These are phyloP conservation scores for Geotrichum macrosporum DNA, from an alignment of 1,139 yeast genomes.

Conservation along the genomic window DNA sequence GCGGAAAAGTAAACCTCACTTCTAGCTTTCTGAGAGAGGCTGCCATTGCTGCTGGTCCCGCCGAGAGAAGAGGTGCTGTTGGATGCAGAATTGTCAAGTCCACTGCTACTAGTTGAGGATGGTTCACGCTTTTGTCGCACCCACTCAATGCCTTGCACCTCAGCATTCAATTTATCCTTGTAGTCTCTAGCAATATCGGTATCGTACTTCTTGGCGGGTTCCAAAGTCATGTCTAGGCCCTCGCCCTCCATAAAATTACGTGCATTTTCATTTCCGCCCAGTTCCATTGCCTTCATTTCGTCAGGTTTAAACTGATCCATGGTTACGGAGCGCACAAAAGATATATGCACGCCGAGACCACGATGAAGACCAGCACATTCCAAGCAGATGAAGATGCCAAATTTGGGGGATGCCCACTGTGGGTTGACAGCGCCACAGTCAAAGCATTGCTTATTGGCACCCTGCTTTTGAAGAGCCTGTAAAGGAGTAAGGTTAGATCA, in stretches of 20 bases:
- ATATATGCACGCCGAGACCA: conserved; percentile 91
- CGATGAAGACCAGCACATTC: conserved; percentile 98
- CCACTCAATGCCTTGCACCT: conserved; percentile 70
- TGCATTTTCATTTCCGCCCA: conserved; percentile 87
- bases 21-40: conserved; percentile 47
- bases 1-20: conserved; percentile 81
- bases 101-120: conserved; percentile 24
- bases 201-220: conserved; percentile 73
- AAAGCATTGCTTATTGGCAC: conserved; percentile 74
- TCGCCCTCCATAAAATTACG: conserved; percentile 68
- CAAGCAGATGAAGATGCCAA: conserved; percentile 87
- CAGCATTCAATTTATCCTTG: conserved; percentile 71
- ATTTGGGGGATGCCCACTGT: conserved; percentile 97
- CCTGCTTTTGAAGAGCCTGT: conserved; percentile 65
- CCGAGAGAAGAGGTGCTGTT: conserved; percentile 21
- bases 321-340: conserved; percentile 89
- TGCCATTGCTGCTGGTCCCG: conserved; percentile 27
- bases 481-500: background rate
- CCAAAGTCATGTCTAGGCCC: conserved; percentile 63
- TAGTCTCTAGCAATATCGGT: conserved; percentile 93
- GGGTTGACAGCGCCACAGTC: conserved; percentile 94
- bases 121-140: conserved; percentile 61
- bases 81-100: conserved; percentile 9
- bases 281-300: conserved; percentile 83
- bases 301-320: conserved; percentile 90